Percentiles rank a stretch among this genome's conserved stretches.
Conservation (phyloP, 768 basidiomycete species). For the Mycena leptocephala region DNA sequence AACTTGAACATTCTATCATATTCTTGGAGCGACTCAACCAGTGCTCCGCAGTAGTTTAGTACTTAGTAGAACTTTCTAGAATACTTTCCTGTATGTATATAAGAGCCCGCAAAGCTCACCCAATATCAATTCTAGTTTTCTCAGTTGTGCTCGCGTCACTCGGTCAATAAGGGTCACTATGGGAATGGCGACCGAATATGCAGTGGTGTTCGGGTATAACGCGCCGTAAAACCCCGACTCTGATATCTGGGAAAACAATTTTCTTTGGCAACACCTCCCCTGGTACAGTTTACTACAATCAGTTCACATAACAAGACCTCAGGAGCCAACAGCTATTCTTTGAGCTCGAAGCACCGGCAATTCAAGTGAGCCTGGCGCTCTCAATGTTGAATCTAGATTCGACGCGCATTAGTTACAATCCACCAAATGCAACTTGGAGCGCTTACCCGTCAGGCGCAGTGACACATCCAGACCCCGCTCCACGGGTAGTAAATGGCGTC, state of each 20-base stretch:
- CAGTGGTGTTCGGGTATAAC: background rate
- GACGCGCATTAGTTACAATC: background rate
- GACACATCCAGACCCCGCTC: constrained; percentile 11
- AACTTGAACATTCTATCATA: too few relatives aligned
- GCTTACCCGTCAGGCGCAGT: constrained; percentile 10
- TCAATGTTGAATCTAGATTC: constrained; percentile 4
- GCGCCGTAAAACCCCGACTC: background rate
- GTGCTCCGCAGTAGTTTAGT: too few relatives aligned
- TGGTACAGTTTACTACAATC: constrained; percentile 1
- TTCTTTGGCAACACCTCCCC: background rate
- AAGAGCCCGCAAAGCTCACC: too few relatives aligned
- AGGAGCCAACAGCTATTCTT: background rate
- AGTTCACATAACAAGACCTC: constrained; percentile 1
- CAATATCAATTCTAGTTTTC: too few relatives aligned
- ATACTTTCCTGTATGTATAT: too few relatives aligned
- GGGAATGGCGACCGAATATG: background rate
- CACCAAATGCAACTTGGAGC: background rate
- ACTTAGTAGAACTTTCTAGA: too few relatives aligned
- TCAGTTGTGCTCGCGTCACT: too few relatives aligned
- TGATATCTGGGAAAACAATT: constrained; percentile 1
- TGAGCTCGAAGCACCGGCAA: background rate
- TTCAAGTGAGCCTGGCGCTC: background rate
- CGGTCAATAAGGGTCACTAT: background rate
- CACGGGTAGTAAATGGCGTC: background rate
- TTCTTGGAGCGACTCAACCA: too few relatives aligned